phyloP scores from a whole-genome alignment of 176 grass and related monocot species.

The Oryza meridionalis region DNA sequence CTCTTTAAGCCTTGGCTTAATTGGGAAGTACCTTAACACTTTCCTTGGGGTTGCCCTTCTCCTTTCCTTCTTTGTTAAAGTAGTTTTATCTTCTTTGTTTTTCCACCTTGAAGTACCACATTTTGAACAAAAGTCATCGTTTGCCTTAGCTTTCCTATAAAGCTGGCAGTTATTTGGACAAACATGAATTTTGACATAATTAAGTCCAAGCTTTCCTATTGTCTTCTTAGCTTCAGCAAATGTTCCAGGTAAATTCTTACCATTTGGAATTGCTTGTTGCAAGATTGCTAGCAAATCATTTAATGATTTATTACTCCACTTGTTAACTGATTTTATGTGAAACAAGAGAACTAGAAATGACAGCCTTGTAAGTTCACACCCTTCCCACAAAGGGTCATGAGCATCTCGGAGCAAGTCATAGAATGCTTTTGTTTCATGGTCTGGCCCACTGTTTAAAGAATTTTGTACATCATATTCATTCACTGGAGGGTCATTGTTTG shows the following conservation, averaged over 20 bases:
- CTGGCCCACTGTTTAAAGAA: too few species aligned
- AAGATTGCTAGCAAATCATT: background rate
- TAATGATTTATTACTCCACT: constrained; percentile 9
- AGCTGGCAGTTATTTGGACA: background rate
- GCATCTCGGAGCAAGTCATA: background rate
- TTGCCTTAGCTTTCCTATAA: background rate
- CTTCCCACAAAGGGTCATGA: too few species aligned
- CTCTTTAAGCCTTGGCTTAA: background rate
- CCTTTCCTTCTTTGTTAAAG: background rate
- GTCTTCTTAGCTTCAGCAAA: background rate
- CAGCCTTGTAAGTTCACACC: too few species aligned
- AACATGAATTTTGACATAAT: background rate
- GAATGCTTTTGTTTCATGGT: background rate
- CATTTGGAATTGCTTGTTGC: background rate
- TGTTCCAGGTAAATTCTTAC: background rate
- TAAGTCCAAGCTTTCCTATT: background rate
- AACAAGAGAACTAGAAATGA: background rate
- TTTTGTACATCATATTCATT: too few species aligned
- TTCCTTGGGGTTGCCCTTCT: background rate
- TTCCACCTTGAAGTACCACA: background rate
- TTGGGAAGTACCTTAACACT: background rate
- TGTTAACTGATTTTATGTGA: background rate
- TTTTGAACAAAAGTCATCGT: background rate
- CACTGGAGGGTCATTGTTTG: too few species aligned
- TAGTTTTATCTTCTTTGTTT: background rate